phyloP scores from a whole-genome alignment of 2,329 filamentous ascomycete species.

The Monosporascus sp. region DNA sequence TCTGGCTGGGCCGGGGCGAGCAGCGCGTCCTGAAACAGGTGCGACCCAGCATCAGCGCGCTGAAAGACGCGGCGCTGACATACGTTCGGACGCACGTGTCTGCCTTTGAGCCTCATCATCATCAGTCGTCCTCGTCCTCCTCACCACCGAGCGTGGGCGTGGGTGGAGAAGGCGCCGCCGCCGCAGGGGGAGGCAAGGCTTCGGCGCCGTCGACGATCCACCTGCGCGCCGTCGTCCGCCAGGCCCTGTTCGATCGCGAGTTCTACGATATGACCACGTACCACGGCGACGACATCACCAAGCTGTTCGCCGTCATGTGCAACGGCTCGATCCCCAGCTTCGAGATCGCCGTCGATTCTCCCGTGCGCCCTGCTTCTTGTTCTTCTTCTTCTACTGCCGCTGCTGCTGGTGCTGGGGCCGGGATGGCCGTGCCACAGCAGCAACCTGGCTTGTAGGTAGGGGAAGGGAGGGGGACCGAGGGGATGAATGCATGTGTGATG shows the following conservation, averaged over 20 bases:
- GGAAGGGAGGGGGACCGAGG: no score
- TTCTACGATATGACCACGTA: constrained; percentile 26
- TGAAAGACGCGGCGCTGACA: constrained; percentile 18
- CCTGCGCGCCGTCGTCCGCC: constrained; percentile 17
- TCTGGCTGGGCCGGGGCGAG: constrained; percentile 21
- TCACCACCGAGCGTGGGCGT: no score
- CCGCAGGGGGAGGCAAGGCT: neutral
- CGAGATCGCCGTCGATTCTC: constrained; percentile 22
- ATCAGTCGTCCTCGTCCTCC: no score
- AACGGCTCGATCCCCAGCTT: constrained; percentile 19
- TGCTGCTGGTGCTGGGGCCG: neutral
- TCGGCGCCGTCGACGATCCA: neutral
- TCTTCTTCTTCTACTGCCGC: no score
- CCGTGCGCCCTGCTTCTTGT: neutral
- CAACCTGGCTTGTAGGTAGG: neutral
- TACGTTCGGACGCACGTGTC: constrained; percentile 15
- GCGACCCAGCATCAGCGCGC: constrained; percentile 18
- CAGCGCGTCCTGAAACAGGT: constrained; percentile 19
- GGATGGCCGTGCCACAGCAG: no score
- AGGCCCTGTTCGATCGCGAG: constrained; percentile 18
- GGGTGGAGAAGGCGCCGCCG: no score
- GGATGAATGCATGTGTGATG: neutral
- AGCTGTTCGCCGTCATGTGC: constrained; percentile 17
- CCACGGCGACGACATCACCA: constrained; percentile 23
- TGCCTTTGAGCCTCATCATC: constrained; percentile 5